phyloP scores from a whole-genome alignment of 1,139 yeast species.

The Lodderomyces orthopsilosis region DNA sequence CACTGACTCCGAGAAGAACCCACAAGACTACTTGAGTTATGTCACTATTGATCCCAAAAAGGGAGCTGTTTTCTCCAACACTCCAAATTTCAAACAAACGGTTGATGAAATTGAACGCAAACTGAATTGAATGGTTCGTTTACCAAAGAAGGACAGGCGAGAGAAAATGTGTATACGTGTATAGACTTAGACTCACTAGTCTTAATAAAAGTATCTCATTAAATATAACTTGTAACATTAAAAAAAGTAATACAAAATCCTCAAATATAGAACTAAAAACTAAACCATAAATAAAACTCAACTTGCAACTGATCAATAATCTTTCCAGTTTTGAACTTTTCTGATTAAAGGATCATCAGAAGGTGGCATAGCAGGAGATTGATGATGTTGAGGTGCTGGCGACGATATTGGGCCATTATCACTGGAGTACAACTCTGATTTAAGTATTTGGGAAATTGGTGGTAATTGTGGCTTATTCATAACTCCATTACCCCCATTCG shows the following conservation, averaged over 20 bases:
- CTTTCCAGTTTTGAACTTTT: constrained; percentile 12
- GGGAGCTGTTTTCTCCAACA: constrained; percentile 38
- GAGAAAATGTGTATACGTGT: too few relatives aligned
- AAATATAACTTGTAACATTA: too few relatives aligned
- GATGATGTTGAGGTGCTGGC: neutral
- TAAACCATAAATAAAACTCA: neutral
- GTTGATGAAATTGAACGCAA: constrained; percentile 27
- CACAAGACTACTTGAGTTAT: constrained; percentile 43
- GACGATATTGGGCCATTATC: neutral
- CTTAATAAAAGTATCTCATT: too few relatives aligned
- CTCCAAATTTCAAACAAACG: constrained; percentile 41
- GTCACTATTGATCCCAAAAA: constrained; percentile 42
- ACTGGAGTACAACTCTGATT: constrained; percentile 5
- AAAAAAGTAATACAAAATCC: neutral
- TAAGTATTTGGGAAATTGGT: constrained; percentile 13
- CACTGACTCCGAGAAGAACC: neutral
- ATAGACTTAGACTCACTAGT: too few relatives aligned
- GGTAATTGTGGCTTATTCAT: constrained; percentile 10
- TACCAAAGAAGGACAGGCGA: too few relatives aligned
- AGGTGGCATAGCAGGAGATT: constrained; percentile 5
- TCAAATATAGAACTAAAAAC: neutral
- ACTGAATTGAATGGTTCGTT: neutral
- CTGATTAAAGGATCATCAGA: constrained; percentile 10
- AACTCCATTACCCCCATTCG: neutral
- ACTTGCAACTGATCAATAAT: neutral